Evolutionary conservation across 306 rosid genomes (phyloP).

Genomic region (Herpetospermum pedunculosum): DNA sequence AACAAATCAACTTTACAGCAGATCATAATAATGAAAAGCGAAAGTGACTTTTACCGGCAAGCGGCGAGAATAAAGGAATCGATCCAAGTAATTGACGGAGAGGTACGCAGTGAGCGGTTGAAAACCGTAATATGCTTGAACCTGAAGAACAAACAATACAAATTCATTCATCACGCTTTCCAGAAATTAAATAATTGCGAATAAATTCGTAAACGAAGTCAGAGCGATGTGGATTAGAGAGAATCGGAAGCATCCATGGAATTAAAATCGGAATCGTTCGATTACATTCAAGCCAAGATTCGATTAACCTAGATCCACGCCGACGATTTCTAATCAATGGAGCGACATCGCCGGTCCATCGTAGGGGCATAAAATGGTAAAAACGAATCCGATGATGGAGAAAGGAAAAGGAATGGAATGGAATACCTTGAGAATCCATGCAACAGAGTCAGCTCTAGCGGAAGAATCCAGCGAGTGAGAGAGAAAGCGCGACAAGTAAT

Average conservation of each 20-base stretch:
- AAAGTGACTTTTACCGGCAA: conserved; percentile 56
- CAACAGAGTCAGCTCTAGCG: conserved; percentile 72
- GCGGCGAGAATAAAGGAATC: conserved; percentile 61
- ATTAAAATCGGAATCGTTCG: background rate
- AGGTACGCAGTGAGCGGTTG: conserved; percentile 93
- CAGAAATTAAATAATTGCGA: background rate
- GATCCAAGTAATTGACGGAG: conserved; percentile 88
- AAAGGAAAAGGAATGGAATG: background rate
- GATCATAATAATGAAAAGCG: background rate
- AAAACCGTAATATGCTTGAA: conserved; percentile 51
- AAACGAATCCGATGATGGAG: background rate
- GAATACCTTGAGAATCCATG: conserved; percentile 96
- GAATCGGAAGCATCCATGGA: background rate
- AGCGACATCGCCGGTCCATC: background rate
- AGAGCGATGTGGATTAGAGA: background rate
- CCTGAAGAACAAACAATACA: conserved; percentile 26
- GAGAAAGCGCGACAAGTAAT: conserved; percentile 50
- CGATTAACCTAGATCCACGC: background rate
- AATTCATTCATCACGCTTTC: background rate
- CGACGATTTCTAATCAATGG: background rate
- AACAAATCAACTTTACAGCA: background rate
- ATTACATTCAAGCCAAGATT: background rate
- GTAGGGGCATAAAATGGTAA: background rate
- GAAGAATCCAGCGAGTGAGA: conserved; percentile 54
- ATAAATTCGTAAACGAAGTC: background rate